A percentile compares a stretch with the other conserved stretches of the same genome.
These are phyloP conservation scores for Globisporangium acanthophoron DNA, from an alignment of 352 stramenopile genomes.

Conservation along the genomic window DNA sequence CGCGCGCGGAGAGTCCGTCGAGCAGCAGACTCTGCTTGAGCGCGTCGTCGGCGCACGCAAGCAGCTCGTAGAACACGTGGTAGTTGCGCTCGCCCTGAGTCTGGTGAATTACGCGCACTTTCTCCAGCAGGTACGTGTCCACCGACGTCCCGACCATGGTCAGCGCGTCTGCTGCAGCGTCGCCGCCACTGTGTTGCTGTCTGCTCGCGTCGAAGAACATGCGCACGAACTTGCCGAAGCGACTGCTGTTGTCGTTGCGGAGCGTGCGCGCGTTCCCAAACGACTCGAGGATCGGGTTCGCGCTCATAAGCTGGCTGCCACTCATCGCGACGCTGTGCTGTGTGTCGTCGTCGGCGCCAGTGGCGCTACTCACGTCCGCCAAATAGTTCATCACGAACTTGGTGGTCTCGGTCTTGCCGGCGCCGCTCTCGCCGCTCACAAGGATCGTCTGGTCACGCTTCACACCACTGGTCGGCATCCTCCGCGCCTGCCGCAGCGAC, in stretches of 20 bases:
- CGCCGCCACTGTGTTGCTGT: background rate
- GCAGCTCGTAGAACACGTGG: constrained; percentile 79
- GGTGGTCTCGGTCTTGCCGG: constrained; percentile 48
- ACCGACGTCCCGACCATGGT: constrained; percentile 66
- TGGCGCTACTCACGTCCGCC: constrained; percentile 19
- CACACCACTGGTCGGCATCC: constrained; percentile 29
- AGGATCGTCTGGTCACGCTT: constrained; percentile 42
- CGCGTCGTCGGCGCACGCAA: constrained; percentile 42
- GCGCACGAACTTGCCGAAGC: constrained; percentile 86
- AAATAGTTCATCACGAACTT: constrained; percentile 80
- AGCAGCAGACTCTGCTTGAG: constrained; percentile 42
- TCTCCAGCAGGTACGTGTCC: constrained; percentile 92
- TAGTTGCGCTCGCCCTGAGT: constrained; percentile 71
- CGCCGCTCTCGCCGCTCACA: constrained; percentile 41
- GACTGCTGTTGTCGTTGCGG: constrained; percentile 81
- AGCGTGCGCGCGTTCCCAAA: constrained; percentile 79
- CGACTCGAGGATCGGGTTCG: constrained; percentile 84
- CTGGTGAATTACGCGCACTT: constrained; percentile 84
- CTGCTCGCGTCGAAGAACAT: constrained; percentile 67
- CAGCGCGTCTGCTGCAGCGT: constrained; percentile 13
- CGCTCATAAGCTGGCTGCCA: constrained; percentile 62
- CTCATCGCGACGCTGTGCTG: constrained; percentile 25
- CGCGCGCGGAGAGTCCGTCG: constrained; percentile 22
- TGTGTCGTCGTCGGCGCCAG: constrained; percentile 3
- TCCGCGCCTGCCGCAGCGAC: constrained; percentile 28